Base-by-base conservation (phyloP, 2,329 filamentous ascomycete genomes). In the Penicillium sp. region DNA sequence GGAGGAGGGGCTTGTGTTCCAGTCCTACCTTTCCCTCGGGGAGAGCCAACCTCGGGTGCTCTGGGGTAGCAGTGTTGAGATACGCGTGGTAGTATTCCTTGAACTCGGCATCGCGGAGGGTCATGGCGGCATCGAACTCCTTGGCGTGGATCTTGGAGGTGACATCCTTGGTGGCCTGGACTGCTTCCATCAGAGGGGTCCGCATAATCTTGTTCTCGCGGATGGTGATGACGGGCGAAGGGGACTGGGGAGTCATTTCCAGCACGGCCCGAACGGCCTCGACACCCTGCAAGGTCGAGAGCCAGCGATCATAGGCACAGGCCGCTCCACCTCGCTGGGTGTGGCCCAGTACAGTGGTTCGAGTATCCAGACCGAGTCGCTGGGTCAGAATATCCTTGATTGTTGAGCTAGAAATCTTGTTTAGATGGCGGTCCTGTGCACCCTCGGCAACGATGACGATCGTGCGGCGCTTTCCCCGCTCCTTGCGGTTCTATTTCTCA, bases 371-470 rank as follows among this genome's bases (percentile, higher is more conserved):
- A 31, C 80, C 82, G 4, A 96, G 79, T 8, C 86, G 82, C 14
- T 85, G 73, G 25, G 88, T 84, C n/a, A 98, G 79, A 35, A 97
- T 80, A 54, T 91, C 80, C 65, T 93, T 95, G 66, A 98, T 86
- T 68, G 85, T 84, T 13, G 76, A 72, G 7, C 88, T 82, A 0
- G 81, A 81, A 58, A 98, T 94, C 68, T 87, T 91, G 62, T 84
- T 86, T 43, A 95, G 80, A 37, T 91, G 71, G 50, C 79, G 78
- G 69, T 96, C 90, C 53, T 90, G 84, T 32, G 93, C 93, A 53
- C 93, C 93, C 70, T 98, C 93, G 36, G 93, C 93, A 36, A 98
- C 86, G 57, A 98, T 95, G 58, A 98, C 91, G 57, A 97, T 97
- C 1, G 93, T 97, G 75, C 95, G 94, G 58, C 93, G 81, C 78